Percentiles rank a stretch among this genome's conserved stretches.
Evolutionary conservation across 2,329 filamentous ascomycete genomes (phyloP).

Genomic region (Teratosphaeria pseudoeucalypti): DNA sequence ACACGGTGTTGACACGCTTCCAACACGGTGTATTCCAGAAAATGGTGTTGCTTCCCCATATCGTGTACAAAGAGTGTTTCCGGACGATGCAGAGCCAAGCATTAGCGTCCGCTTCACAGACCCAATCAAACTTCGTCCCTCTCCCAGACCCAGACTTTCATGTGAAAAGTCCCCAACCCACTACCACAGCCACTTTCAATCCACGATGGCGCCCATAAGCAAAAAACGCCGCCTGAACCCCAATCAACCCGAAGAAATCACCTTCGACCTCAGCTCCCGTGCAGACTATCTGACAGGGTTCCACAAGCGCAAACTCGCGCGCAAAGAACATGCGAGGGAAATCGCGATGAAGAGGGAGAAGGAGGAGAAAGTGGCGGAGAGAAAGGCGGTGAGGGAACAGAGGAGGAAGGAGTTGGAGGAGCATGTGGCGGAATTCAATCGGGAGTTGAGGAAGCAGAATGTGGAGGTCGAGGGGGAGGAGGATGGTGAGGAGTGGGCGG

Average conservation of each 20-base stretch:
- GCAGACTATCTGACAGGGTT: conserved; percentile 89
- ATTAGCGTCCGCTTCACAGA: background rate
- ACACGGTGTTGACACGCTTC: background rate
- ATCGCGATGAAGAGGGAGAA: conserved; percentile 65
- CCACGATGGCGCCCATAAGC: conserved; percentile 45
- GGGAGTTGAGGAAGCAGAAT: conserved; percentile 52
- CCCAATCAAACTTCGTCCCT: background rate
- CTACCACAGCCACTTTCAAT: background rate
- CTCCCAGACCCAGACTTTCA: background rate
- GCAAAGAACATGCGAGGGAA: conserved; percentile 76
- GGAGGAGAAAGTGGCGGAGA: conserved; percentile 61
- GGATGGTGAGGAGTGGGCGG: background rate
- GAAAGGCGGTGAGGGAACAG: conserved; percentile 75
- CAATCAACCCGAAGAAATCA: conserved; percentile 61
- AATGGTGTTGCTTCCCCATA: background rate
- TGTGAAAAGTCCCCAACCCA: background rate
- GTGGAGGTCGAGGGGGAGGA: conserved; percentile 19
- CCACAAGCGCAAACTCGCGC: conserved; percentile 84
- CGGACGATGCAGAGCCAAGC: background rate
- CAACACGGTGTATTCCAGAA: background rate
- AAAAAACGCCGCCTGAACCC: conserved; percentile 54
- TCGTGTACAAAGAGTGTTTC: background rate
- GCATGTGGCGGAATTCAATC: conserved; percentile 68
- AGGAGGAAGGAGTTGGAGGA: conserved; percentile 71
- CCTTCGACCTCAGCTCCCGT: conserved; percentile 69